phyloP scores from a whole-genome alignment of 371 early-diverging fungal genomes.

The Mortierella sp. region DNA sequence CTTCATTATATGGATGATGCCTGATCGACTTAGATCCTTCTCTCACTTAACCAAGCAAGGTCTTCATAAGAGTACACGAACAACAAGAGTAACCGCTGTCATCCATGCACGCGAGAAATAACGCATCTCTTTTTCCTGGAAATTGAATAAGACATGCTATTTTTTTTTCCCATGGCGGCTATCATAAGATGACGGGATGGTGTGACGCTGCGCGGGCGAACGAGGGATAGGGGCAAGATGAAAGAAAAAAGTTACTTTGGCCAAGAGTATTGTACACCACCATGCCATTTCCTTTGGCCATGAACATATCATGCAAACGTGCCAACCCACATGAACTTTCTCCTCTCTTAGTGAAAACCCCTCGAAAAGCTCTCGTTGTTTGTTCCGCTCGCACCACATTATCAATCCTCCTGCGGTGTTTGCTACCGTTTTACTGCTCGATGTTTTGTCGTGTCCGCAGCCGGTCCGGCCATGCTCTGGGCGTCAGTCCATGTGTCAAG shows the following conservation, averaged over 20 bases:
- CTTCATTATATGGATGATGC: background rate
- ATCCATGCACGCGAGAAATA: background rate
- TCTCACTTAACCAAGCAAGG: background rate
- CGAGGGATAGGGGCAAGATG: background rate
- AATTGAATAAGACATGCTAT: background rate
- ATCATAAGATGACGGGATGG: constrained; percentile 8
- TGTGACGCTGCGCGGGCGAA: background rate
- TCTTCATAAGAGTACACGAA: background rate
- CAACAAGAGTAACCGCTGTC: background rate
- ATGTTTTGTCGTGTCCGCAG: background rate
- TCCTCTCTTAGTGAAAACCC: background rate
- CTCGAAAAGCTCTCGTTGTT: background rate
- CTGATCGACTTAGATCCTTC: background rate
- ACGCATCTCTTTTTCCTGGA: background rate
- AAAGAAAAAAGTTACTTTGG: background rate
- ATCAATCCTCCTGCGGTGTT: constrained; percentile 2
- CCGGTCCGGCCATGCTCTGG: background rate
- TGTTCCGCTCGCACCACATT: background rate
- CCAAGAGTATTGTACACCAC: background rate
- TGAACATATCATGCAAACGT: constrained; percentile 2
- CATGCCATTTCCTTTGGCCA: background rate
- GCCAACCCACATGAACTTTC: constrained; percentile 3
- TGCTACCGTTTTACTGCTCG: background rate
- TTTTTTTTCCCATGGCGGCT: constrained; percentile 6
- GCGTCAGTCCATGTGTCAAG: background rate